Evolutionary conservation across 1,284 basidiomycete species (phyloP), one percentile per base, ranked within the genome.

Genomic region (Ceratobasidium sp.): DNA sequence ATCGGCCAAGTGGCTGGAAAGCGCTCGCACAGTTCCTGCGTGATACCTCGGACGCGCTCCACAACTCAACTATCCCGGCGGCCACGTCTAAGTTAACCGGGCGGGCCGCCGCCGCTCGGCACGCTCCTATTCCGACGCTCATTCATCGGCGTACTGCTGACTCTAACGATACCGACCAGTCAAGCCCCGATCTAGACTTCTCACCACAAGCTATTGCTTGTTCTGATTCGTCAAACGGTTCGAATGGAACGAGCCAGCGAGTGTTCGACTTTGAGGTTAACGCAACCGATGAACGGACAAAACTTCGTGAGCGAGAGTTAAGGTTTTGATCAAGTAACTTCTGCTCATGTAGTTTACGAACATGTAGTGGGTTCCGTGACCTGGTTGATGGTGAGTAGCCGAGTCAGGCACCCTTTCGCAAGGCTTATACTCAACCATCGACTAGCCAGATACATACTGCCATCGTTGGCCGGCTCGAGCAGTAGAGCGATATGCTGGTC

Each of bases 221-320:
- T 54, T 78, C 74, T 12, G 78, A 78, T 38, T 78, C 78, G n/a
- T 23, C 57, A 10, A 62, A 78, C 57, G 15, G 20, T 15, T 33
- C 33, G 7, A 61, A 66, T 52, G 66, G 54, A 26, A 67, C 65
- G 23, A 67, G 44, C n/a, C n/a, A 26, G 28, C 17, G 50, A 10
- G 67, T 69, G 50, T 69, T 69, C 33, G 66, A 69, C 28, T 56
- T 42, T 42, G 33, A 52, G 5, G 67, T 69, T 15, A 54, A 68
- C n/a, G 48, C 33, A 15, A 69, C 52, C 26, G 46, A 56, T 15
- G 38, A 3, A 20, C 15, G n/a, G 9, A 54, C 50, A 20, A 46
- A 48, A 40, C 48, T 57, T 17, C 38, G 67, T 57, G 23, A 69
- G 67, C n/a, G 17, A 44, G 7, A 20, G 13, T 5, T 33, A 33